Percentiles rank a stretch among this genome's conserved stretches.
Conservation (phyloP, 2,329 filamentous ascomycete species). For the Rhexocercosporidium sp. region DNA sequence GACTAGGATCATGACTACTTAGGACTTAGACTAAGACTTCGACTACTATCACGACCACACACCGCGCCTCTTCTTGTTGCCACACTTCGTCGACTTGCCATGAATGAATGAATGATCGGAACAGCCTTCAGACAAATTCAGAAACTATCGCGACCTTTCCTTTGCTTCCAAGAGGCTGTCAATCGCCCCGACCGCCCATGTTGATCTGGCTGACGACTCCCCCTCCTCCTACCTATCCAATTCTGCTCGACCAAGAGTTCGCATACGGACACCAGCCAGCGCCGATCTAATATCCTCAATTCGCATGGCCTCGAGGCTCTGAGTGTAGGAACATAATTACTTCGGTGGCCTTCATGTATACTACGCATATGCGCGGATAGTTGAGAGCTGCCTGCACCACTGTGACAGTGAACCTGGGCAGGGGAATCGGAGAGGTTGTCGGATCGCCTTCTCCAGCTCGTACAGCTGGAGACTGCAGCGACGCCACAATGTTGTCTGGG, state of each 20-base stretch:
- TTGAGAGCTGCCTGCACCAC: slow-evolving; percentile 1
- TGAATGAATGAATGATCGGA: neutral
- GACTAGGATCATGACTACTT: slow-evolving; percentile 7
- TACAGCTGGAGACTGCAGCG: neutral
- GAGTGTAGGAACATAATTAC: neutral
- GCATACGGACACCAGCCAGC: neutral
- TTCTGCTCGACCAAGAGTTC: neutral
- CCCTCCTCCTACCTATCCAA: neutral
- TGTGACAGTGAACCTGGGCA: neutral
- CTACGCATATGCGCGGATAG: neutral
- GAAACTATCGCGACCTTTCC: neutral
- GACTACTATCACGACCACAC: neutral
- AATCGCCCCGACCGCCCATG: neutral
- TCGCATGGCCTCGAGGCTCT: neutral
- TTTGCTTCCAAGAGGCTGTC: neutral
- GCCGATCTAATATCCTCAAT: neutral
- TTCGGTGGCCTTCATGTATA: neutral
- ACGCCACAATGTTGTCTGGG: slow-evolving; percentile 9
- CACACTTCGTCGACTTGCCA: neutral
- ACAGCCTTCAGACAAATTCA: neutral
- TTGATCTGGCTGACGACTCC: neutral
- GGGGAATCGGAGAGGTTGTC: neutral
- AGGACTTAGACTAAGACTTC: too few relatives aligned
- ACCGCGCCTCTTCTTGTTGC: neutral
- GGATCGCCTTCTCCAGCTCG: neutral